These are phyloP conservation scores for Recurvomyces mirabilis DNA, from an alignment of 495 filamentous ascomycete genomes.

Conservation along the genomic window DNA sequence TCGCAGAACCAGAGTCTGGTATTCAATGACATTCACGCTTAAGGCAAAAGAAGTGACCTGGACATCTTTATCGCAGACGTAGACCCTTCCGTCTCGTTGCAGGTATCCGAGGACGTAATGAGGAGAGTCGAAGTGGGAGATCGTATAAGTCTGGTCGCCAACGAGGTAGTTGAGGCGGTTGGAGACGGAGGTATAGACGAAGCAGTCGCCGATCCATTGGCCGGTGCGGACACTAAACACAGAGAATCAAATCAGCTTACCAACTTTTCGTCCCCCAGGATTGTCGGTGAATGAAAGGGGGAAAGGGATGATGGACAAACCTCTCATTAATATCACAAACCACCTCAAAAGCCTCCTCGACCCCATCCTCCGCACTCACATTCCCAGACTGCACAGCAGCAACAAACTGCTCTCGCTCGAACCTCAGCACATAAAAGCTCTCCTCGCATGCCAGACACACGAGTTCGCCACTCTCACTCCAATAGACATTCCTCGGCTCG, in stretches of 20 bases:
- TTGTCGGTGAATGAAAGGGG: slow-evolving; percentile 3
- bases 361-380: slow-evolving; percentile 89
- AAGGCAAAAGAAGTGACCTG: slow-evolving; percentile 80
- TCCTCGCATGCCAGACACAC: slow-evolving; percentile 91
- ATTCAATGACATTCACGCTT: slow-evolving; percentile 89
- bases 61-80: slow-evolving; percentile 91
- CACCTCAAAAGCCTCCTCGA: slow-evolving; percentile 92
- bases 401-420: slow-evolving; percentile 74
- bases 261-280: too few species aligned
- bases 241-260: too few species aligned
- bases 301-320: slow-evolving; percentile 30
- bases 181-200: slow-evolving; percentile 95
- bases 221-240: slow-evolving; percentile 86
- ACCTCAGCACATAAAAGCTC: slow-evolving; percentile 87
- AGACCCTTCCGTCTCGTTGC: slow-evolving; percentile 82
- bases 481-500: slow-evolving; percentile 81
- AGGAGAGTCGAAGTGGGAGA: slow-evolving; percentile 88
- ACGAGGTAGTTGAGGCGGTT: slow-evolving; percentile 98
- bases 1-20: slow-evolving; percentile 90
- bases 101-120: slow-evolving; percentile 96
- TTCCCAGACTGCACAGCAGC: slow-evolving; percentile 68
- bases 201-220: slow-evolving; percentile 96
- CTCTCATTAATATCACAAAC: slow-evolving; percentile 90
- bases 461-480: slow-evolving; percentile 92
- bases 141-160: slow-evolving; percentile 96